Conservation (phyloP, 129 eudicot genomes). For the Arctium lappa region DNA sequence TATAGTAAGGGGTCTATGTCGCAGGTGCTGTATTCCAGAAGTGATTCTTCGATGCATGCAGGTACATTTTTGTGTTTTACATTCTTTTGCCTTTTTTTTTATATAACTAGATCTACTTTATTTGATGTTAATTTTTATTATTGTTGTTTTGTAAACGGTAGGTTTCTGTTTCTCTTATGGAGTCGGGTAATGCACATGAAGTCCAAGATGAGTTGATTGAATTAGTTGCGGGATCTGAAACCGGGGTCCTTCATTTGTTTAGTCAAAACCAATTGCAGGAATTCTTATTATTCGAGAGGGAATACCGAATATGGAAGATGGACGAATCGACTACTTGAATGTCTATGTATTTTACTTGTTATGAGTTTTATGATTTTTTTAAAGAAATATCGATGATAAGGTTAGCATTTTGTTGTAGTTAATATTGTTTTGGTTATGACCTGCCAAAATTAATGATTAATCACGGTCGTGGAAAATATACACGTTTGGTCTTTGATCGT, state of each 20-base stretch:
- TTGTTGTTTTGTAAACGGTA: conserved; percentile 13
- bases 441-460: background rate
- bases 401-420: background rate
- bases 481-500: background rate
- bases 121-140: background rate
- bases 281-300: conserved; percentile 81
- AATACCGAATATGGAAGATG: conserved; percentile 68
- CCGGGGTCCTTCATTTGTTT: conserved; percentile 55
- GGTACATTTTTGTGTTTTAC: conserved; percentile 40
- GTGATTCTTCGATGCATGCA: conserved; percentile 87
- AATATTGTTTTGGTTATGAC: background rate
- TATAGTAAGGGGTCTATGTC: conserved; percentile 84
- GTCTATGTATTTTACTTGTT: conserved; percentile 18
- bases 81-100: background rate
- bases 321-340: conserved; percentile 46
- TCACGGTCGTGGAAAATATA: background rate
- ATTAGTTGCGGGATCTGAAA: conserved; percentile 66
- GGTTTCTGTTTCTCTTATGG: conserved; percentile 86
- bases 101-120: too few relatives aligned
- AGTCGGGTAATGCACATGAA: conserved; percentile 63
- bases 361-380: background rate
- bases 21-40: conserved; percentile 90
- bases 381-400: background rate
- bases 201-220: conserved; percentile 77
- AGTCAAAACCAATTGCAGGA: conserved; percentile 95